Percentiles rank a stretch among this genome's conserved stretches.
These are phyloP conservation scores for Rhododendron ferrugineum DNA, from an alignment of 148 eudicot genomes.

Conservation along the genomic window DNA sequence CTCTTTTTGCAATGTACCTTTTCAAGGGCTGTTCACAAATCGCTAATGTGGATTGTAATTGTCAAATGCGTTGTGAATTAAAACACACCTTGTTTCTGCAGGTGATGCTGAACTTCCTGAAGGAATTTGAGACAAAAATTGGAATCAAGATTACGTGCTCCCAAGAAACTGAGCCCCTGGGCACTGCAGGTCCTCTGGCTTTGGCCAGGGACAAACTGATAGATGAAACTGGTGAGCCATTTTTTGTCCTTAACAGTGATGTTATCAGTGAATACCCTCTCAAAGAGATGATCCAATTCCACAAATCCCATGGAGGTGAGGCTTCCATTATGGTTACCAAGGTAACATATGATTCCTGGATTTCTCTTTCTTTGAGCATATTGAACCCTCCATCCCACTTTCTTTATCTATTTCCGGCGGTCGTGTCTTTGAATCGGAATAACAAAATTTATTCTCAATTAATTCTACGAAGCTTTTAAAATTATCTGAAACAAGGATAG, in stretches of 20 bases:
- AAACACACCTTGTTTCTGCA: slow-evolving; percentile 17
- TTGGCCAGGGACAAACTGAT: slow-evolving; percentile 78
- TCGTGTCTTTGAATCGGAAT: background rate
- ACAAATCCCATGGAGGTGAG: slow-evolving; percentile 86
- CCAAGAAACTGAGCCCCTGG: slow-evolving; percentile 95
- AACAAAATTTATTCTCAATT: background rate
- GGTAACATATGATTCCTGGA: slow-evolving; percentile 31
- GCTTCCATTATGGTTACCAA: slow-evolving; percentile 96
- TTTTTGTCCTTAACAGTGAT: slow-evolving; percentile 94
- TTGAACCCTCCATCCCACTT: background rate
- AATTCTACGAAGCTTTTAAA: background rate
- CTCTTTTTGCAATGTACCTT: background rate
- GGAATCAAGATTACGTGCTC: slow-evolving; percentile 87
- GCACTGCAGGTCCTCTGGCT: slow-evolving; percentile 96
- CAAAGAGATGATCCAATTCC: slow-evolving; percentile 76
- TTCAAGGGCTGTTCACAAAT: background rate
- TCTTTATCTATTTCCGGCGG: background rate
- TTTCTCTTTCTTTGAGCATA: slow-evolving; percentile 3
- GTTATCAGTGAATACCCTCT: slow-evolving; percentile 92
- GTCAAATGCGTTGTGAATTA: background rate
- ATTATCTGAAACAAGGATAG: background rate
- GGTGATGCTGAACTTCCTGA: slow-evolving; percentile 90
- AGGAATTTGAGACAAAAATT: slow-evolving; percentile 82
- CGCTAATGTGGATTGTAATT: background rate
- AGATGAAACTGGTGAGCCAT: slow-evolving; percentile 75